A percentile compares a stretch with the other conserved stretches of the same genome.
phyloP scores from a whole-genome alignment of 169 alveolate genomes.

The Eimeria tenella region DNA sequence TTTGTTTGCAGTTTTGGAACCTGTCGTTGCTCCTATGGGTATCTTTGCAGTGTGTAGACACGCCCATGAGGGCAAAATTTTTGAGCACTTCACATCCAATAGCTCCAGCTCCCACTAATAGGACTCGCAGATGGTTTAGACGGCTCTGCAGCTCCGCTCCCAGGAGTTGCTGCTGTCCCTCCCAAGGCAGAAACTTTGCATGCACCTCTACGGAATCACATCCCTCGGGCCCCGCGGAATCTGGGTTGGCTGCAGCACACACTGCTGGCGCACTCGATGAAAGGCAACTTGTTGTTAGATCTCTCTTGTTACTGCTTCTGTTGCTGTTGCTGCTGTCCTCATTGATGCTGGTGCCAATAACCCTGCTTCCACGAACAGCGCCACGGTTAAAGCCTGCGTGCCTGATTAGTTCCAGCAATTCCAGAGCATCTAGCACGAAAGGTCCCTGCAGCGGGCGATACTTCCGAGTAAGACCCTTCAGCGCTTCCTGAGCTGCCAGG shows the following conservation, averaged over 20 bases:
- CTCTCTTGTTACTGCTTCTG: conserved; percentile 31
- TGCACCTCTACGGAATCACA: not conserved
- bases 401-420: conserved; percentile 18
- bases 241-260: not conserved
- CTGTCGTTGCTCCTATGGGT: conserved; percentile 24
- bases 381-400: not conserved
- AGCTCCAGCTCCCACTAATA: conserved; percentile 96
- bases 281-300: not conserved
- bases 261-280: not conserved
- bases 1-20: not conserved
- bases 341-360: not conserved
- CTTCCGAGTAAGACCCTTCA: conserved; percentile 72
- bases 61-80: conserved; percentile 97
- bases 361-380: conserved; percentile 6
- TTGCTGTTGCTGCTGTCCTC: conserved; percentile 30
- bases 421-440: conserved; percentile 66
- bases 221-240: not conserved
- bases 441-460: conserved; percentile 74
- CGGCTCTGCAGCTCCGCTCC: conserved; percentile 73
- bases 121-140: conserved; percentile 82
- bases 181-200: conserved; percentile 50
- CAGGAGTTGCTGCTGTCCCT: conserved; percentile 70
- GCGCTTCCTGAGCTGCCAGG: conserved; percentile 76
- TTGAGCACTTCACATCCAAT: conserved; percentile 99
- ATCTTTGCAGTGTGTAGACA: conserved; percentile 75